Conservation (phyloP, 306 rosid species). For the Medicago arabica region DNA sequence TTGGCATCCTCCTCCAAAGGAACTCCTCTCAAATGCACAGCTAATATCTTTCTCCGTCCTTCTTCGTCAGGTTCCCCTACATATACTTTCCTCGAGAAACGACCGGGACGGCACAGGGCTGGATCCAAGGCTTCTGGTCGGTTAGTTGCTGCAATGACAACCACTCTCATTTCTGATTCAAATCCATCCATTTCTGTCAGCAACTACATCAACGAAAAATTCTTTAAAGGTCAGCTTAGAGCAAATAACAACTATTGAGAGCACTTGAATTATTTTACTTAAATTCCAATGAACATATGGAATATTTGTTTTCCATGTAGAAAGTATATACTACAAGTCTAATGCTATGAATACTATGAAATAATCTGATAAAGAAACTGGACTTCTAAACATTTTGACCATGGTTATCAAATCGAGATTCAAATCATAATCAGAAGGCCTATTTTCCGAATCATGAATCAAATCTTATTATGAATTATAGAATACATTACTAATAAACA, state of each 20-base stretch:
- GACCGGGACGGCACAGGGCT: constrained; percentile 98
- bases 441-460: too few relatives aligned
- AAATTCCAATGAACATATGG: constrained; percentile 21
- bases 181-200: constrained; percentile 99
- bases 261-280: neutral
- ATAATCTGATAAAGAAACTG: too few relatives aligned
- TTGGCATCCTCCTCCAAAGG: constrained; percentile 78
- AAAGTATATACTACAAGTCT: too few relatives aligned
- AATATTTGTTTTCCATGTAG: neutral
- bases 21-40: constrained; percentile 90
- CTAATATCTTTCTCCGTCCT: constrained; percentile 92
- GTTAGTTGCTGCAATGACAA: constrained; percentile 95
- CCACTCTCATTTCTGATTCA: constrained; percentile 84
- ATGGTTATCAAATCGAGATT: too few relatives aligned
- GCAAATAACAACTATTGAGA: too few relatives aligned
- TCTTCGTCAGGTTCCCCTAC: constrained; percentile 96
- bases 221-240: constrained; percentile 24
- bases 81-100: constrained; percentile 90
- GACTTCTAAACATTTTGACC: too few relatives aligned
- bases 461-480: too few relatives aligned
- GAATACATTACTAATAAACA: too few relatives aligned
- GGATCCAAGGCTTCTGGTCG: constrained; percentile 92
- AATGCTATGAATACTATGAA: too few relatives aligned
- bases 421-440: too few relatives aligned
- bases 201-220: constrained; percentile 56